Evolutionary conservation across 306 rosid genomes (phyloP), one percentile per base, ranked within the genome.

Genomic region (Cucurbita pepo): DNA sequence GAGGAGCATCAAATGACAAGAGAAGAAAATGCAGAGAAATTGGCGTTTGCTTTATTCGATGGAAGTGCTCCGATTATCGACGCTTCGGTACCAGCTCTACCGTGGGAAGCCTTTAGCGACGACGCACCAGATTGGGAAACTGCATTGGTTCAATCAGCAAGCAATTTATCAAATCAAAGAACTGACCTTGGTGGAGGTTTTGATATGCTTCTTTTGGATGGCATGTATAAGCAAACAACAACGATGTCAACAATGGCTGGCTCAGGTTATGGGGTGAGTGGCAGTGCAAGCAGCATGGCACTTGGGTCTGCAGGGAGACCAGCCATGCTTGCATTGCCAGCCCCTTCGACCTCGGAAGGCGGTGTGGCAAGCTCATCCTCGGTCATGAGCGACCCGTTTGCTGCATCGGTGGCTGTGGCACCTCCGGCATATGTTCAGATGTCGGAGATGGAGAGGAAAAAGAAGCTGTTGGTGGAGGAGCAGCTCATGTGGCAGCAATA

Each of bases 391-490:
- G 99, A 95, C 71, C 99, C 99, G 0, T 95, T 95, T 63, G 87
- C 97, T 0, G 96, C 99, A 0, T 95, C 99, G 9, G 19, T 88
- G 64, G 69, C 77, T 0, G 88, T 95, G 71, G 91, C 97, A 3
- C 92, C 99, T 1, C 97, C 97, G 0, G 6, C 96, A 0, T 95
- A 88, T 12, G 95, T 95, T 79, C 99, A 95, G 82, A 95, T 95
- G 92, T 85, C 99, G 34, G 99, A 95, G 75, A 80, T 95, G 88
- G 96, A 95, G 86, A 89, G 79, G 83, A 95, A 95, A 74, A 97
- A 95, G 81, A 88, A 78, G 80, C 34, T 95, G 59, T 73, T 95
- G 69, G 44, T 84, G 82, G 90, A 89, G 72, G 99, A 95, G 75
- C 96, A 95, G 43, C 7, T 83, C 11, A 63, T 91, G 86, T 95